phyloP scores from a whole-genome alignment of 78 protist species.

The Dictyostelium firmibasis region DNA sequence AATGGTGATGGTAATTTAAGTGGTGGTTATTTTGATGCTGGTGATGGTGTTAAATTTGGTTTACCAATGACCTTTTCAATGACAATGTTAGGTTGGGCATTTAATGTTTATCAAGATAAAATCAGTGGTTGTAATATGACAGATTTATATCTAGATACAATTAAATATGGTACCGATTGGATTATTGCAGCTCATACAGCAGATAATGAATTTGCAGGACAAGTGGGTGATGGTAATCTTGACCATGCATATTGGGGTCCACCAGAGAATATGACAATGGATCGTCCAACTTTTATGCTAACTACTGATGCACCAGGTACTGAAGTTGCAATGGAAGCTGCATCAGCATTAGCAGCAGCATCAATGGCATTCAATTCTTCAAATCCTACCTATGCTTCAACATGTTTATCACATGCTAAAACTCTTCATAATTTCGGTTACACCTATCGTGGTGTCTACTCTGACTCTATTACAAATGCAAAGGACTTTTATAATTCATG shows the following conservation, averaged over 20 bases:
- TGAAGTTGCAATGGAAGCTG: constrained; percentile 68
- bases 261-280: constrained; percentile 34
- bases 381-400: constrained; percentile 25
- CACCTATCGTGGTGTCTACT: constrained; percentile 66
- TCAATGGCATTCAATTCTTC: constrained; percentile 9
- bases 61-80: constrained; percentile 77
- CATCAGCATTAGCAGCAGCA: constrained; percentile 63
- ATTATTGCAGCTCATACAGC: constrained; percentile 57
- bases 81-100: constrained; percentile 75
- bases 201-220: constrained; percentile 37
- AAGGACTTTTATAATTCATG: constrained; percentile 51
- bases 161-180: constrained; percentile 81
- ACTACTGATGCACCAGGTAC: constrained; percentile 58
- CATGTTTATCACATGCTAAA: constrained; percentile 47
- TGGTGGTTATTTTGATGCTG: constrained; percentile 79
- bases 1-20: constrained; percentile 75
- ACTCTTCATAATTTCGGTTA: constrained; percentile 54
- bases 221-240: constrained; percentile 47
- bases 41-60: constrained; percentile 70
- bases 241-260: constrained; percentile 76
- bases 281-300: constrained; percentile 19
- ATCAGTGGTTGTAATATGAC: constrained; percentile 9
- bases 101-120: constrained; percentile 19
- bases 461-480: constrained; percentile 42
- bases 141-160: constrained; percentile 13